Evolutionary conservation across 2,329 filamentous ascomycete genomes (phyloP).

Genomic region (Colletotrichum sp.): DNA sequence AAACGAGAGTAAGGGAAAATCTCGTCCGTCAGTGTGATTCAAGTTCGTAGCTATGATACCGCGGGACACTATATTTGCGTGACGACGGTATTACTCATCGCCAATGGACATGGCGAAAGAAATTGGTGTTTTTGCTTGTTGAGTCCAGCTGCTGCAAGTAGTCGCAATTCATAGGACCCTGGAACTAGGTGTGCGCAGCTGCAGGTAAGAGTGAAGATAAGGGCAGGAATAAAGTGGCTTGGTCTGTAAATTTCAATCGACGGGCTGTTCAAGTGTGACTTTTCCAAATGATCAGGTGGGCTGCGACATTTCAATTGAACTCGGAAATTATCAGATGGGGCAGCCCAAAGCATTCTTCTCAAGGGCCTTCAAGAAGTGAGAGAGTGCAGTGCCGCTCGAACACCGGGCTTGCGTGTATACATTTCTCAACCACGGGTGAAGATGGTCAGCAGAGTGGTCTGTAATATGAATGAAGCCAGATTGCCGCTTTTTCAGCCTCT

Average conservation of each 20-base stretch:
- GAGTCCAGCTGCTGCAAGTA: no score
- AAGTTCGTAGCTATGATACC: background rate
- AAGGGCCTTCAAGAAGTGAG: fast-evolving
- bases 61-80: background rate
- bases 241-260: no score
- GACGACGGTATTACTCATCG: background rate
- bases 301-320: background rate
- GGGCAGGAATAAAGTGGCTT: no score
- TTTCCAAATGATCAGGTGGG: no score
- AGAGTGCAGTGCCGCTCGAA: background rate
- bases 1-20: background rate
- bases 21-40: background rate
- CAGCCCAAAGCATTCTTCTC: fast-evolving
- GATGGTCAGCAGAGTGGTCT: fast-evolving
- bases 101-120: no score
- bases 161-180: no score
- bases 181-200: no score
- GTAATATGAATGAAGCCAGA: fast-evolving
- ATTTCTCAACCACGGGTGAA: background rate
- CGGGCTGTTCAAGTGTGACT: no score
- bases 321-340: background rate
- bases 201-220: no score
- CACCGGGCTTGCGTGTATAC: background rate
- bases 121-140: no score
- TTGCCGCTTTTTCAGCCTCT: background rate